Percentiles rank a stretch among this genome's conserved stretches.
Conservation (phyloP, 768 basidiomycete genomes). For the Nevesoporus exiguus region DNA sequence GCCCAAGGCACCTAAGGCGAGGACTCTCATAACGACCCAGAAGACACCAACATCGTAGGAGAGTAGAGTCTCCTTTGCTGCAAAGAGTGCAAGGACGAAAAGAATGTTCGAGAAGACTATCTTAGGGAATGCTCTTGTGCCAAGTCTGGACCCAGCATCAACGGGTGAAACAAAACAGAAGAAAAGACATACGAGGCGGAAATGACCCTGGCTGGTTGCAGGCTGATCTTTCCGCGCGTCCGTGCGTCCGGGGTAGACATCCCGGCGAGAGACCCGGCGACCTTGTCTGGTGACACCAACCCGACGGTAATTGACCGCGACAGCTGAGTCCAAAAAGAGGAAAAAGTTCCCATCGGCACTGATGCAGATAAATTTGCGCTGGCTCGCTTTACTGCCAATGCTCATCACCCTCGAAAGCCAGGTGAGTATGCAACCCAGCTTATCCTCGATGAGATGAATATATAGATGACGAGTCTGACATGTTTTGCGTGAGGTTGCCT, state of each 20-base stretch:
- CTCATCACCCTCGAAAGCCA: conserved; percentile 7
- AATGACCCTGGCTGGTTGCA: conserved; percentile 54
- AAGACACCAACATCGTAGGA: conserved; percentile 66
- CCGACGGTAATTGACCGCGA: background rate
- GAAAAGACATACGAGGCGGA: conserved; percentile 48
- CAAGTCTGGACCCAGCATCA: conserved; percentile 44
- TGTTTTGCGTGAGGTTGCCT: conserved; percentile 57
- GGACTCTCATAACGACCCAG: conserved; percentile 71
- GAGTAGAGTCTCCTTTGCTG: conserved; percentile 65
- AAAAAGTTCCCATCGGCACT: conserved; percentile 16
- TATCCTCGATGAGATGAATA: conserved; percentile 40
- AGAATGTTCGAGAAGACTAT: conserved; percentile 60
- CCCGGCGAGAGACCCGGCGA: conserved; percentile 11
- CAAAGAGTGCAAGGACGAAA: conserved; percentile 59
- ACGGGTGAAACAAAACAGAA: background rate
- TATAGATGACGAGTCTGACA: conserved; percentile 84
- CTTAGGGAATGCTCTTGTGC: conserved; percentile 49
- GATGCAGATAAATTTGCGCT: conserved; percentile 3
- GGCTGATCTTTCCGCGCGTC: conserved; percentile 60
- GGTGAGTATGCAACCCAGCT: conserved; percentile 17
- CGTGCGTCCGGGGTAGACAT: conserved; percentile 69
- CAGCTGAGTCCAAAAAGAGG: conserved; percentile 15
- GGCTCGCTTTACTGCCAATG: background rate
- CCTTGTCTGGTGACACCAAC: background rate
- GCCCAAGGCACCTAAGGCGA: conserved; percentile 69